Percentiles rank a stretch among this genome's conserved stretches.
Evolutionary conservation across 345 rosid genomes (phyloP).

Genomic region (Eucalyptus albens): DNA sequence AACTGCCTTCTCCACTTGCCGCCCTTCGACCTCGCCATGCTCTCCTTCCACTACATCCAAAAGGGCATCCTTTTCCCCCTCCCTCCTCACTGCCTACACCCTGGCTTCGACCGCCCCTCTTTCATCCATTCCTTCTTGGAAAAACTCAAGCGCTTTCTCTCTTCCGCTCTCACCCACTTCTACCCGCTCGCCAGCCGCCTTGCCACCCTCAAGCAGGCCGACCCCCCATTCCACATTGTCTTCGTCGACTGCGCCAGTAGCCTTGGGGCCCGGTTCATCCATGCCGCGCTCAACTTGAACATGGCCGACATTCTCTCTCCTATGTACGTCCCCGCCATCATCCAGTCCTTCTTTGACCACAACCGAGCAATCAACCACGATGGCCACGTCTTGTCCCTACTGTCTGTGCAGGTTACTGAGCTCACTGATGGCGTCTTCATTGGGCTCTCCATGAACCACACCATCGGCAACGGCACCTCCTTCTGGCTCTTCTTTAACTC

Average conservation of each 20-base stretch:
- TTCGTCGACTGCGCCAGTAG: conserved; percentile 32
- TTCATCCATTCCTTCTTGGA: conserved; percentile 16
- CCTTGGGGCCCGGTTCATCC: conserved; percentile 29
- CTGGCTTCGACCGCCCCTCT: background rate
- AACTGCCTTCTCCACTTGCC: conserved; percentile 29
- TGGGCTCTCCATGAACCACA: conserved; percentile 54
- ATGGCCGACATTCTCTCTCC: conserved; percentile 26
- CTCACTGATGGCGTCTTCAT: conserved; percentile 55
- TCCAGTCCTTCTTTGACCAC: conserved; percentile 53
- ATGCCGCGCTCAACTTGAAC: conserved; percentile 19
- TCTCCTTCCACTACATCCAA: conserved; percentile 59
- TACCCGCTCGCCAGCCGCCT: conserved; percentile 23
- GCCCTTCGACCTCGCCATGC: conserved; percentile 64
- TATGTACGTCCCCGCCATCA: conserved; percentile 31
- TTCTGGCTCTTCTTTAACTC: conserved; percentile 60
- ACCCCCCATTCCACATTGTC: conserved; percentile 19
- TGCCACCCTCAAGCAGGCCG: background rate
- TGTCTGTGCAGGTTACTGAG: conserved; percentile 51
- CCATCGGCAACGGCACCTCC: conserved; percentile 41
- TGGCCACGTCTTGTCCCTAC: conserved; percentile 35
- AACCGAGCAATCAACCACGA: conserved; percentile 34
- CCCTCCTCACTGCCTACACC: background rate
- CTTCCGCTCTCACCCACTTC: conserved; percentile 45
- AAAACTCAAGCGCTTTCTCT: conserved; percentile 30
- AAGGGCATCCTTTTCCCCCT: conserved; percentile 43